Percentiles rank a stretch among this genome's conserved stretches.
Conservation (phyloP, 148 eudicot genomes). For the Linanthus parryae region DNA sequence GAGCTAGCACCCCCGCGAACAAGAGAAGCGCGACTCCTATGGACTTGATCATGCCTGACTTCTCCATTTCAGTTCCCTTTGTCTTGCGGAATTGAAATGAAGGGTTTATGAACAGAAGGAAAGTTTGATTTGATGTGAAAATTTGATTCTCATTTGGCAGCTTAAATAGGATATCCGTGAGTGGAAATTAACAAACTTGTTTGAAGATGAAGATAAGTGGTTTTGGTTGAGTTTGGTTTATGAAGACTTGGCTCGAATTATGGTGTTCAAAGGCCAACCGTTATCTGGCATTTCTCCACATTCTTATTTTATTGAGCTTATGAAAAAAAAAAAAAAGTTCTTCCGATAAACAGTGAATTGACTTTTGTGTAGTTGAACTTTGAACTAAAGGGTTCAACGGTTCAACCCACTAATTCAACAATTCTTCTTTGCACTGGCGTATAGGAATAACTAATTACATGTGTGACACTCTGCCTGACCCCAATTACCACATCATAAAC, state of each 20-base stretch:
- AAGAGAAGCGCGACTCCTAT: constrained; percentile 1
- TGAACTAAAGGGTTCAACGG: no score
- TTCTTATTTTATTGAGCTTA: no score
- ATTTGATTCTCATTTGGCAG: background rate
- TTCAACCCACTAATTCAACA: no score
- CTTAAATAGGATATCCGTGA: background rate
- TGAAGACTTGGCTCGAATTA: background rate
- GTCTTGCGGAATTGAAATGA: background rate
- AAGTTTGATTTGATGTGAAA: background rate
- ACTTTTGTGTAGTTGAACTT: no score
- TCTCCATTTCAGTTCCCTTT: no score
- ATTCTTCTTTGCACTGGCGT: no score
- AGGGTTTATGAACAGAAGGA: background rate
- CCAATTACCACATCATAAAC: no score
- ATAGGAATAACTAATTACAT: no score
- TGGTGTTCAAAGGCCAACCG: constrained; percentile 14
- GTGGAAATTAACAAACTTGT: constrained; percentile 2
- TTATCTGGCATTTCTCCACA: no score
- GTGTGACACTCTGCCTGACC: no score
- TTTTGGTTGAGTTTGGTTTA: constrained; percentile 20
- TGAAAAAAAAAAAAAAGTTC: no score
- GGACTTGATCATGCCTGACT: constrained; percentile 6
- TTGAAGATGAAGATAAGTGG: background rate
- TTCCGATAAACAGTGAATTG: no score
- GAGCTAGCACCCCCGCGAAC: constrained; percentile 1